Percentiles rank a stretch among this genome's conserved stretches.
Conservation (phyloP, 129 eudicot genomes). For the Flaveria robusta region DNA sequence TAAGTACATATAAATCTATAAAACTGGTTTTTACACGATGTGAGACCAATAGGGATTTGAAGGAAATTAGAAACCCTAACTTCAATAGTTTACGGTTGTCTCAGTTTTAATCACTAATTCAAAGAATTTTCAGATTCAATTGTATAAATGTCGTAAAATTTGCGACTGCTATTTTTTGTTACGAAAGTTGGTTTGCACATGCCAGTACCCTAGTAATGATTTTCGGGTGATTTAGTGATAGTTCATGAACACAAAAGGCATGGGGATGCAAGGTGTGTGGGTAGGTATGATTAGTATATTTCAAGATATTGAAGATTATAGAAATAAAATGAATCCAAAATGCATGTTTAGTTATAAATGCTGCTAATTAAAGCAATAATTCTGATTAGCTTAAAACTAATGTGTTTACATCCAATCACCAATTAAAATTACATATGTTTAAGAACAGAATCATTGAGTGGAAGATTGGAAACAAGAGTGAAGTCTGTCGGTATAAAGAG, state of each 20-base stretch:
- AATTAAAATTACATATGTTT: constrained; percentile 42
- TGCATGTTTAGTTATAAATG: constrained; percentile 25
- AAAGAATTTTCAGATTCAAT: no score
- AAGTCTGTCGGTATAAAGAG: constrained; percentile 60
- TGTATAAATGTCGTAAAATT: no score
- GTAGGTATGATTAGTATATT: not conserved
- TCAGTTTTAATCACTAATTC: no score
- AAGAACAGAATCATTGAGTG: constrained; percentile 48
- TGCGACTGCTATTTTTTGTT: no score
- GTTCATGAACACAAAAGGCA: no score
- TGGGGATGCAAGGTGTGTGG: no score
- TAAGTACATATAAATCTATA: not conserved
- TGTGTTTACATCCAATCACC: constrained; percentile 43
- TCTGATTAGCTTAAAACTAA: constrained; percentile 37
- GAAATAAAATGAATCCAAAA: constrained; percentile 6
- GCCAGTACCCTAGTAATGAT: no score
- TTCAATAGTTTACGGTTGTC: not conserved
- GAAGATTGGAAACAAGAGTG: constrained; percentile 60
- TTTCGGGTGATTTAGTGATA: no score
- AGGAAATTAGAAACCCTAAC: not conserved
- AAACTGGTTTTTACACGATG: not conserved
- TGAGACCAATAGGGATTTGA: not conserved
- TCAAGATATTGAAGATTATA: not conserved
- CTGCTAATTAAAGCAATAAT: constrained; percentile 32
- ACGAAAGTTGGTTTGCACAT: no score